Evolutionary conservation across 371 early-diverging fungal genomes (phyloP).

Genomic region (Capillidium heterosporum): DNA sequence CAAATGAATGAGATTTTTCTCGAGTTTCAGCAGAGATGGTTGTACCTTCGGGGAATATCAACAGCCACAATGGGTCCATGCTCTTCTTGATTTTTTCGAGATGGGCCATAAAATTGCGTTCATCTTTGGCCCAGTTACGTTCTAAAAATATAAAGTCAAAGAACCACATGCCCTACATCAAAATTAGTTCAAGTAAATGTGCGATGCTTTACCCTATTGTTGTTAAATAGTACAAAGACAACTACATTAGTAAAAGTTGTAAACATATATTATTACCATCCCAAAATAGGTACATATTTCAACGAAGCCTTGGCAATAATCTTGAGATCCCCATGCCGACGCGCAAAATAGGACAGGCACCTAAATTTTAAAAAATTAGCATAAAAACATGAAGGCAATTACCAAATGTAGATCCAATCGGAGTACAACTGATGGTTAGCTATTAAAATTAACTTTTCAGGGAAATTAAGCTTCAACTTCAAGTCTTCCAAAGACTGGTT

Average conservation of each 20-base stretch:
- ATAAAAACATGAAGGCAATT: conserved; percentile 10
- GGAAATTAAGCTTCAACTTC: conserved; percentile 14
- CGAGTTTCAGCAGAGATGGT: conserved; percentile 33
- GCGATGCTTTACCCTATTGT: neutral
- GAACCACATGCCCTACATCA: conserved; percentile 61
- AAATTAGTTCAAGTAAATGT: neutral
- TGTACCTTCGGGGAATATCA: conserved; percentile 88
- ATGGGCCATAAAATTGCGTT: conserved; percentile 22
- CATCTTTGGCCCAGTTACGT: conserved; percentile 60
- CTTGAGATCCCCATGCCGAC: conserved; percentile 55
- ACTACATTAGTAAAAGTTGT: neutral
- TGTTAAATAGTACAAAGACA: neutral
- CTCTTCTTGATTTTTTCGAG: conserved; percentile 12
- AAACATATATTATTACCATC: conserved; percentile 29
- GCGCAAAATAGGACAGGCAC: conserved; percentile 35
- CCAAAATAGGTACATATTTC: conserved; percentile 61
- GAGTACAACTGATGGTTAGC: conserved; percentile 78
- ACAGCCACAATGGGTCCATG: conserved; percentile 53
- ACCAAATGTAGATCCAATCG: conserved; percentile 85
- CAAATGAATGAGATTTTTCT: conserved; percentile 22
- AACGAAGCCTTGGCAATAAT: conserved; percentile 67
- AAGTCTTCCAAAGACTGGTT: conserved; percentile 7
- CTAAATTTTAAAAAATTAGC: neutral
- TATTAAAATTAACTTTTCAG: conserved; percentile 29
- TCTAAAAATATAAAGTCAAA: conserved; percentile 74